These are phyloP conservation scores for Termitomyces sp. DNA, from an alignment of 768 basidiomycete species.

Conservation along the genomic window DNA sequence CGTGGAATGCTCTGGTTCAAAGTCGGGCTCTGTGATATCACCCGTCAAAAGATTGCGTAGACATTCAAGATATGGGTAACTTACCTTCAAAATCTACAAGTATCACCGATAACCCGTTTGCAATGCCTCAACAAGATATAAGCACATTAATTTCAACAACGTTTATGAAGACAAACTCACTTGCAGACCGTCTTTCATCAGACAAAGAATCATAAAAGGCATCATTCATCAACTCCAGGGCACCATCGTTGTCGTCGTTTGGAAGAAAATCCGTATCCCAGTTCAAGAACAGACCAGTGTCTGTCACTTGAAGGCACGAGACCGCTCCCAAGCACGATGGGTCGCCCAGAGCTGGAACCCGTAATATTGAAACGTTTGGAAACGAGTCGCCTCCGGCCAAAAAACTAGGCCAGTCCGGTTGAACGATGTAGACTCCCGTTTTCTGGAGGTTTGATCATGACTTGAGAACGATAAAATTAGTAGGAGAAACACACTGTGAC, in stretches of 20 bases:
- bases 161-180: slow-evolving; percentile 5
- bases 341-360: slow-evolving; percentile 28
- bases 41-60: neutral
- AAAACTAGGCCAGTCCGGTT: slow-evolving; percentile 19
- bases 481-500: slow-evolving; percentile 38
- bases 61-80: neutral
- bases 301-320: slow-evolving; percentile 55
- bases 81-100: slow-evolving; percentile 9
- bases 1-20: slow-evolving; percentile 9
- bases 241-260: neutral
- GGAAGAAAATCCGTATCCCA: slow-evolving; percentile 26
- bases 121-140: neutral
- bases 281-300: slow-evolving; percentile 49
- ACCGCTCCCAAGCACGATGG: slow-evolving; percentile 25
- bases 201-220: slow-evolving; percentile 10
- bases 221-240: neutral
- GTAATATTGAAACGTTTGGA: slow-evolving; percentile 22
- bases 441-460: slow-evolving; percentile 16
- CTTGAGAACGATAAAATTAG: neutral
- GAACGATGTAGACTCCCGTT: slow-evolving; percentile 29
- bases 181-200: slow-evolving; percentile 4
- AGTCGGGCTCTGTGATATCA: slow-evolving; percentile 1
- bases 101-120: slow-evolving; percentile 3
- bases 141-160: neutral
- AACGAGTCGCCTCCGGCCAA: neutral